Evolutionary conservation across 2,329 filamentous ascomycete genomes (phyloP).

Genomic region (Colletotrichum sp.): DNA sequence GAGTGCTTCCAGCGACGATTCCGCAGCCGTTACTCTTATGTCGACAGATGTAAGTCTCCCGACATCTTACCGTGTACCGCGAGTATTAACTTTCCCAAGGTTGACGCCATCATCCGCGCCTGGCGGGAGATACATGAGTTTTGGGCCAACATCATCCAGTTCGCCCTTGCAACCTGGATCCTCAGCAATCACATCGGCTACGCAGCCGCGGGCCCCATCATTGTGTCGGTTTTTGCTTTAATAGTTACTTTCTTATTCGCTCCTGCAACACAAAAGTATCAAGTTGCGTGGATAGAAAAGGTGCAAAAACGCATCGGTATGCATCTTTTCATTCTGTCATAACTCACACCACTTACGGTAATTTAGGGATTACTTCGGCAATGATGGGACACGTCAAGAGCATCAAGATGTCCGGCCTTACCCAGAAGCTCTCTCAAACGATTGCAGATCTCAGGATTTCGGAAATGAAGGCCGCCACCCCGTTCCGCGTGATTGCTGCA

Average conservation of each 20-base stretch:
- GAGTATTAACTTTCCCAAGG: conserved; percentile 22
- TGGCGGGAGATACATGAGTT: conserved; percentile 40
- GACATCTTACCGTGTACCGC: not conserved
- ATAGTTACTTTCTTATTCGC: conserved; percentile 29
- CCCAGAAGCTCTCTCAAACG: conserved; percentile 37
- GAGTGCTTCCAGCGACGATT: conserved; percentile 20
- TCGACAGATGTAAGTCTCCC: conserved; percentile 31
- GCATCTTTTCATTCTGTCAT: not conserved
- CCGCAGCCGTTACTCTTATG: conserved; percentile 30
- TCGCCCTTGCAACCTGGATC: conserved; percentile 37
- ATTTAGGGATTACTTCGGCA: conserved; percentile 42
- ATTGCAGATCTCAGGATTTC: conserved; percentile 23
- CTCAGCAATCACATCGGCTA: conserved; percentile 37
- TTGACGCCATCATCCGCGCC: conserved; percentile 41
- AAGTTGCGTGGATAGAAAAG: conserved; percentile 49
- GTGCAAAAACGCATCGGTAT: conserved; percentile 53
- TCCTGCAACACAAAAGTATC: conserved; percentile 32
- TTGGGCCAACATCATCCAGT: conserved; percentile 40
- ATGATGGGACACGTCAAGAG: conserved; percentile 56
- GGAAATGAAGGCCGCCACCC: conserved; percentile 27
- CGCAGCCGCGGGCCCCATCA: conserved; percentile 36
- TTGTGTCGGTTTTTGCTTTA: conserved; percentile 32
- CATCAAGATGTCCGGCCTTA: conserved; percentile 55
- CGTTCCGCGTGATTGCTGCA: conserved; percentile 35
- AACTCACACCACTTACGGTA: not conserved